Evolutionary conservation across 805 yeast species (phyloP).

Genomic region (Candida insectalens): DNA sequence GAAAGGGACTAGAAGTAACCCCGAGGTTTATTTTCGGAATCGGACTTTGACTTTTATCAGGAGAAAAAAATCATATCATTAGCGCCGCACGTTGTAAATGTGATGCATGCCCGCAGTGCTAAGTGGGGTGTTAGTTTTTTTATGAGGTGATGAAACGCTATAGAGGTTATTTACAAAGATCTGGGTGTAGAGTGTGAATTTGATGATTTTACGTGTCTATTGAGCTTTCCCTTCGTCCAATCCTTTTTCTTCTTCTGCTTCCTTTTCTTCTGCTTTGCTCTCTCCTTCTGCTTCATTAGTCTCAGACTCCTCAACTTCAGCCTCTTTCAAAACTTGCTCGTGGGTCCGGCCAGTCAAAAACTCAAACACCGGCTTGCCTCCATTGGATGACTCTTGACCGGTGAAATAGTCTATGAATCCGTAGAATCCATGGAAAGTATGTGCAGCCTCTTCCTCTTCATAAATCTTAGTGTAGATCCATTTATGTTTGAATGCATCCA

Average conservation of each 20-base stretch:
- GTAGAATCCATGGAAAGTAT: slow-evolving; percentile 83
- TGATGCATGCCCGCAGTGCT: too few species aligned
- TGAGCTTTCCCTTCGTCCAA: background rate
- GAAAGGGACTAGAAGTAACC: too few species aligned
- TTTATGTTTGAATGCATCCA: slow-evolving; percentile 80
- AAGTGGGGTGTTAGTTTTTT: too few species aligned
- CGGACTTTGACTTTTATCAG: too few species aligned
- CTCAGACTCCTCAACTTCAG: slow-evolving; percentile 2
- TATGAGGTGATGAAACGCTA: too few species aligned
- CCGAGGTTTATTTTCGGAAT: too few species aligned
- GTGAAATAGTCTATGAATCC: slow-evolving; percentile 80
- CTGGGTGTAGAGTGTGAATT: too few species aligned
- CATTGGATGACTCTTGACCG: slow-evolving; percentile 31
- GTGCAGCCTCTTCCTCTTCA: slow-evolving; percentile 79
- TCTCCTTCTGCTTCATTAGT: slow-evolving; percentile 1
- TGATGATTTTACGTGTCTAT: too few species aligned
- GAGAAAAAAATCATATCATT: too few species aligned
- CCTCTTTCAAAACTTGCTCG: slow-evolving; percentile 1
- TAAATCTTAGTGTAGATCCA: slow-evolving; percentile 89
- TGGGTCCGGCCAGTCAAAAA: slow-evolving; percentile 26
- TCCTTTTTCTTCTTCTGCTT: background rate
- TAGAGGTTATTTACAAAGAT: too few species aligned
- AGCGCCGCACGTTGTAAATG: too few species aligned
- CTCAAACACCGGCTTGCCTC: slow-evolving; percentile 51
- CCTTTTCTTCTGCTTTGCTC: background rate